Evolutionary conservation across 2,329 filamentous ascomycete genomes (phyloP).

Genomic region (Penicillium occitanis): DNA sequence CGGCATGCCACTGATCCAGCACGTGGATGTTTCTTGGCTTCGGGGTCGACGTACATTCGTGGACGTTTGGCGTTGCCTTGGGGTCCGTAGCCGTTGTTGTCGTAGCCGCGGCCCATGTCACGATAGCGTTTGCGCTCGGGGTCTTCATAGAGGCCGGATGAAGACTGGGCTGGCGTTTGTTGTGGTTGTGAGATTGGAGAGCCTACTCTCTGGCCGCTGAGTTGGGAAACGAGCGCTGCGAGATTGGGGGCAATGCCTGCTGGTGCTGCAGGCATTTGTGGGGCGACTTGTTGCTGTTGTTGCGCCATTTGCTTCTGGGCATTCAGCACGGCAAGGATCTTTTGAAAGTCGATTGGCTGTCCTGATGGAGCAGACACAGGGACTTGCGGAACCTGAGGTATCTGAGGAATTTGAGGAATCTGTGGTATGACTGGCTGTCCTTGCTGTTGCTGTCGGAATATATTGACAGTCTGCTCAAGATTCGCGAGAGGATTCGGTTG

Average conservation of each 20-base stretch:
- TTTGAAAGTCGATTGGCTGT: conserved; percentile 38
- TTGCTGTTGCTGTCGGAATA: conserved; percentile 40
- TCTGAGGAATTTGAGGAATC: conserved; percentile 28
- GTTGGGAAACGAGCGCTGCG: conserved; percentile 37
- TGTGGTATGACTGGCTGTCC: conserved; percentile 31
- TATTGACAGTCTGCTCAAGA: conserved; percentile 39
- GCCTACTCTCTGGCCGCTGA: conserved; percentile 31
- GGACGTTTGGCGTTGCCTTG: conserved; percentile 34
- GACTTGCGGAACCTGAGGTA: conserved; percentile 29
- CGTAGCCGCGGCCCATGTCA: conserved; percentile 36
- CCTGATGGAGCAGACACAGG: conserved; percentile 27
- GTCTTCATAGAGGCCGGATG: conserved; percentile 35
- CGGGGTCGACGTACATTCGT: conserved; percentile 33
- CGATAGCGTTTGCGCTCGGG: conserved; percentile 44
- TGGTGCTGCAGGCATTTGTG: conserved; percentile 30
- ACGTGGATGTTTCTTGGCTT: conserved; percentile 43
- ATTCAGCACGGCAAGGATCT: conserved; percentile 42
- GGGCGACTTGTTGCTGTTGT: conserved; percentile 29
- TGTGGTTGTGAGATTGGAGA: conserved; percentile 24
- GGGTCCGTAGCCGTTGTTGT: conserved; percentile 32
- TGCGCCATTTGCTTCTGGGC: conserved; percentile 35
- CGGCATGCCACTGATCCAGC: conserved; percentile 50
- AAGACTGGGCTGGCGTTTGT: conserved; percentile 22
- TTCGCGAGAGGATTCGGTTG: conserved; percentile 31
- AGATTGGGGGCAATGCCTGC: conserved; percentile 35